phyloP scores from a whole-genome alignment of 306 rosid species.

The Cyamopsis tetragonoloba region DNA sequence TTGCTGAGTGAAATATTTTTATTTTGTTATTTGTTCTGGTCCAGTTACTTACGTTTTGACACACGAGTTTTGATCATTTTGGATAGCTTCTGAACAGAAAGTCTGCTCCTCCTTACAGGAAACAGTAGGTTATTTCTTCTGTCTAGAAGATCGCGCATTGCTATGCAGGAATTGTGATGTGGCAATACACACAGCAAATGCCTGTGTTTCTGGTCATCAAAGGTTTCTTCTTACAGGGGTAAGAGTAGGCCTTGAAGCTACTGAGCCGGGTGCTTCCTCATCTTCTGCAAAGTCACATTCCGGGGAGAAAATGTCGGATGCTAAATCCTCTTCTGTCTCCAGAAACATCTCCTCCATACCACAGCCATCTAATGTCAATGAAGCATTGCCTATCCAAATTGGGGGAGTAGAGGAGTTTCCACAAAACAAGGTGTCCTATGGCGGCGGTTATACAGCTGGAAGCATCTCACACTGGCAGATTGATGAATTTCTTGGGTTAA shows the following conservation, averaged over 20 bases:
- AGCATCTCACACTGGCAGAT: background rate
- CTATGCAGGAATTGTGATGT: conserved; percentile 88
- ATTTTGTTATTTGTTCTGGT: background rate
- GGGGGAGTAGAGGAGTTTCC: background rate
- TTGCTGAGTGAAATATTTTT: background rate
- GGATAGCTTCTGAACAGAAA: conserved; percentile 11
- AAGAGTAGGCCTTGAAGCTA: conserved; percentile 63
- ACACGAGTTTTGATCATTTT: background rate
- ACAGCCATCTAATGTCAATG: background rate
- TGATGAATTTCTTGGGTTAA: conserved; percentile 2
- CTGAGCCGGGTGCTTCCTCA: conserved; percentile 41
- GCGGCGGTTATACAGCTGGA: background rate
- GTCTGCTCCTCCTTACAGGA: conserved; percentile 48
- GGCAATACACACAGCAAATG: conserved; percentile 63
- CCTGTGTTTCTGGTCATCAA: conserved; percentile 53
- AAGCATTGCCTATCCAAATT: background rate
- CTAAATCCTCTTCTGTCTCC: conserved; percentile 33
- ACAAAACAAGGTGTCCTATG: background rate
- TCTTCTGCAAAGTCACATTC: conserved; percentile 41
- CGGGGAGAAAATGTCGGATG: conserved; percentile 40
- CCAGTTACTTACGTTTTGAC: background rate
- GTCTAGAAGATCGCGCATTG: conserved; percentile 85
- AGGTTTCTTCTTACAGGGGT: conserved; percentile 81
- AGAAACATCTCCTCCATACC: conserved; percentile 29
- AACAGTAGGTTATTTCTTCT: conserved; percentile 82